Evolutionary conservation across 768 basidiomycete species (phyloP).

Genomic region (Boletus edulis): DNA sequence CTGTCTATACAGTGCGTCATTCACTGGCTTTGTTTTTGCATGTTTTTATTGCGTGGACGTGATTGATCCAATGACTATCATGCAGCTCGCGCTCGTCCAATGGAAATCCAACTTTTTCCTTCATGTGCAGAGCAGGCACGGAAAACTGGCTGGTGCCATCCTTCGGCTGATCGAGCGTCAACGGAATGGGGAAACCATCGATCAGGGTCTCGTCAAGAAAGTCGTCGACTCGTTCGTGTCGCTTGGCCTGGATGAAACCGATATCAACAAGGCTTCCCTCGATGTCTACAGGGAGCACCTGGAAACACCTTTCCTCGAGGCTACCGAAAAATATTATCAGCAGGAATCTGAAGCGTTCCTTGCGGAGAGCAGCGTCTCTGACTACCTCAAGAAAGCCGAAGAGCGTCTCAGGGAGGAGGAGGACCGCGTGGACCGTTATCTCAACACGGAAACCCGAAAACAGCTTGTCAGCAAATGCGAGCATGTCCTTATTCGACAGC

Average conservation of each 20-base stretch:
- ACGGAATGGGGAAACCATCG: conserved; percentile 91
- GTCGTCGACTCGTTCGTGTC: conserved; percentile 95
- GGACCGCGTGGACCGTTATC: conserved; percentile 90
- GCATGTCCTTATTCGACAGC: conserved; percentile 85
- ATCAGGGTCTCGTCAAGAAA: conserved; percentile 89
- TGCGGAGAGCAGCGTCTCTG: conserved; percentile 83
- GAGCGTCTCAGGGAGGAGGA: conserved; percentile 92
- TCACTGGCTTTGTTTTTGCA: not conserved
- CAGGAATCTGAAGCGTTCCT: conserved; percentile 91
- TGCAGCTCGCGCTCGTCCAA: conserved; percentile 87
- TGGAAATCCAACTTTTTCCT: conserved; percentile 93
- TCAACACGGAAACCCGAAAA: conserved; percentile 87
- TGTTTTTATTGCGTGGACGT: not conserved
- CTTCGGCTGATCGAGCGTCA: conserved; percentile 90
- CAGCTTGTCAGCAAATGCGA: conserved; percentile 82
- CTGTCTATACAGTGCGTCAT: conserved; percentile 84
- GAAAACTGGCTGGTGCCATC: conserved; percentile 84
- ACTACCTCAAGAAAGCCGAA: conserved; percentile 95
- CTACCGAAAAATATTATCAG: conserved; percentile 90
- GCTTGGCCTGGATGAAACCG: conserved; percentile 88
- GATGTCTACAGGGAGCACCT: conserved; percentile 93
- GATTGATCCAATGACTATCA: not conserved
- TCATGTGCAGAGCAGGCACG: conserved; percentile 77
- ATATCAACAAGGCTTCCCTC: conserved; percentile 89
- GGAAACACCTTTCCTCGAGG: conserved; percentile 82